phyloP scores from a whole-genome alignment of 371 early-diverging fungal genomes.

The Parasitella parasitica region DNA sequence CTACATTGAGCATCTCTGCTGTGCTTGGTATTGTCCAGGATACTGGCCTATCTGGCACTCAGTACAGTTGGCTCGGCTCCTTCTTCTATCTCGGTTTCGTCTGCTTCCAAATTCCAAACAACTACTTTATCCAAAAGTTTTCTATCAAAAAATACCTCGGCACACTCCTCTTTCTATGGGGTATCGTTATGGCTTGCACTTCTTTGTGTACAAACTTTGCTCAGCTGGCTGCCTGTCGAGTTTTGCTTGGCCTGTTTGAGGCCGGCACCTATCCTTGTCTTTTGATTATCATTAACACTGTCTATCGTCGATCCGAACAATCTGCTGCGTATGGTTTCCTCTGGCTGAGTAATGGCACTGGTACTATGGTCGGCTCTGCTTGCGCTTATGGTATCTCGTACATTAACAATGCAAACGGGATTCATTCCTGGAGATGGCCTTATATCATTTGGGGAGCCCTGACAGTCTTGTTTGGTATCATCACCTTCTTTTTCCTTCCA shows the following conservation, averaged over 20 bases:
- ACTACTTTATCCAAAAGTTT: constrained; percentile 34
- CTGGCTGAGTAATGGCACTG: constrained; percentile 22
- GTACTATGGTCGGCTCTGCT: constrained; percentile 17
- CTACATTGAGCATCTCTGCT: constrained; percentile 27
- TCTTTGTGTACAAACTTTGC: constrained; percentile 25
- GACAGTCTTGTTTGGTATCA: constrained; percentile 20
- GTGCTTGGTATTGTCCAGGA: constrained; percentile 34
- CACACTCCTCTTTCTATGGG: constrained; percentile 29
- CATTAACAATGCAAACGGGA: constrained; percentile 18
- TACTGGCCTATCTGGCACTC: constrained; percentile 13
- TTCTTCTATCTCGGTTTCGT: constrained; percentile 37
- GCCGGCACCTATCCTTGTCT: constrained; percentile 31
- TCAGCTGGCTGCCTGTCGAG: constrained; percentile 24
- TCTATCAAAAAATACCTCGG: constrained; percentile 31
- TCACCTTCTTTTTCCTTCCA: constrained; percentile 26
- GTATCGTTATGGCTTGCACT: constrained; percentile 26
- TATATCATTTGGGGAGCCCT: constrained; percentile 29
- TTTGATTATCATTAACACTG: constrained; percentile 23
- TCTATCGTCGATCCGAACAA: constrained; percentile 40
- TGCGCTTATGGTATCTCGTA: constrained; percentile 22
- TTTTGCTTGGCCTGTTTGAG: constrained; percentile 36
- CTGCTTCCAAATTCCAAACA: constrained; percentile 30
- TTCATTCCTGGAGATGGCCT: constrained; percentile 26
- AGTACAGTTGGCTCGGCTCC: constrained; percentile 32
- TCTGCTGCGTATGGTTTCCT: constrained; percentile 16